Evolutionary conservation across 495 filamentous ascomycete species (phyloP).

Genomic region (Cercophora samala): DNA sequence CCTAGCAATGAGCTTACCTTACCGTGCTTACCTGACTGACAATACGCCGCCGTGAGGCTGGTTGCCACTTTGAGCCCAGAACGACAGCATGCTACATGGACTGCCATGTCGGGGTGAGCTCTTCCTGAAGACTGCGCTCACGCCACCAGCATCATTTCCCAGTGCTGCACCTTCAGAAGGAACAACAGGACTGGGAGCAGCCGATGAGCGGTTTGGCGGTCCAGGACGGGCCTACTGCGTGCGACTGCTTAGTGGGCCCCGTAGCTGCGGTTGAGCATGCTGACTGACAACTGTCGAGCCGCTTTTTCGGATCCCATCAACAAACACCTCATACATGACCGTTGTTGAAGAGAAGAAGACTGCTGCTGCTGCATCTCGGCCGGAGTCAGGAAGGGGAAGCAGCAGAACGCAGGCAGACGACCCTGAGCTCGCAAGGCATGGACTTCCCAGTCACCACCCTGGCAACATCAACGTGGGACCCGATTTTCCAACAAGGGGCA

Average conservation of each 20-base stretch:
- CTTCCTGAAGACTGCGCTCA: constrained; percentile 3
- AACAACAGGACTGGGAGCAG: not conserved
- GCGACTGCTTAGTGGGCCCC: not conserved
- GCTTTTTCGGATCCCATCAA: not conserved
- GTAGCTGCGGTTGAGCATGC: not conserved
- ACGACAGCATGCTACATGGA: constrained; percentile 8
- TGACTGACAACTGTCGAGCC: no score
- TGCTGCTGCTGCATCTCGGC: constrained; percentile 9
- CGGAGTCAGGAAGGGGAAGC: not conserved
- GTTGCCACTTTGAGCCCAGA: constrained; percentile 11
- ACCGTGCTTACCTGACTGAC: not conserved
- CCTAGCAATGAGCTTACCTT: constrained; percentile 4
- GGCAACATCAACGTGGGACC: constrained; percentile 7
- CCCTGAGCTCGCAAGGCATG: not conserved
- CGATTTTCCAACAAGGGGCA: constrained; percentile 10
- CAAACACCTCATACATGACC: not conserved
- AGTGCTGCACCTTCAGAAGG: constrained; percentile 1
- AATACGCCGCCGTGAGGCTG: not conserved
- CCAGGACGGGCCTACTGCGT: no score
- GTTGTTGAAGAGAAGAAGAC: not conserved
- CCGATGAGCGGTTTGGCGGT: not conserved
- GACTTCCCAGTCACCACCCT: constrained; percentile 1
- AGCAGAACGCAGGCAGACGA: not conserved
- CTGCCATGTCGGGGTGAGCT: not conserved
- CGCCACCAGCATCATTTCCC: constrained; percentile 14